phyloP scores from a whole-genome alignment of 2,329 filamentous ascomycete genomes.

The Macroventuria anomochaeta region DNA sequence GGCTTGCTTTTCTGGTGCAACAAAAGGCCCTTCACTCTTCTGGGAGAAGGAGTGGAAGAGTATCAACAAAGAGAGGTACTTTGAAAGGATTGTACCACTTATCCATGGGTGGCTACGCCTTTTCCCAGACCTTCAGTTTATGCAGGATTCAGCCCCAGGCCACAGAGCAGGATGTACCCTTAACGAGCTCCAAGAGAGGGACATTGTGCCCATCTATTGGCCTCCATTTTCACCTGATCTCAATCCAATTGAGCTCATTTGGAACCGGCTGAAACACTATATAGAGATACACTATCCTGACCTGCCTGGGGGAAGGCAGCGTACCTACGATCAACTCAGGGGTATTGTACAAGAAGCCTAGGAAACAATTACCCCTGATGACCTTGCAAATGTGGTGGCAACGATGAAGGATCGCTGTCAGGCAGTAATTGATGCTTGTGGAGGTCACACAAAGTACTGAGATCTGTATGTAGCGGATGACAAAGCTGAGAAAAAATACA shows the following conservation, averaged over 20 bases:
- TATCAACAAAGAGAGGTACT: slow-evolving; percentile 34
- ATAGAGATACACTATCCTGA: not conserved
- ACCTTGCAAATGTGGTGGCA: slow-evolving; percentile 1
- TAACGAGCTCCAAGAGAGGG: slow-evolving; percentile 1
- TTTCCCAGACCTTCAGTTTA: slow-evolving; percentile 8
- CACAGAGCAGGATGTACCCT: slow-evolving; percentile 1
- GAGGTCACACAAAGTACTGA: no score
- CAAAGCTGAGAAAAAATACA: no score
- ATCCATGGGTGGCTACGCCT: slow-evolving; percentile 7
- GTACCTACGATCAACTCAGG: not conserved
- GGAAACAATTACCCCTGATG: slow-evolving; percentile 3
- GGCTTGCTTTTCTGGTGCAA: slow-evolving; percentile 26
- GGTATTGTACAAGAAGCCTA: no score
- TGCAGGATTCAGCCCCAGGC: slow-evolving; percentile 15
- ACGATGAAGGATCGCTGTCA: slow-evolving; percentile 7
- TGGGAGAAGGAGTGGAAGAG: slow-evolving; percentile 43
- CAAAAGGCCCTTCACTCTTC: slow-evolving; percentile 36
- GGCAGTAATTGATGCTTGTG: slow-evolving; percentile 10
- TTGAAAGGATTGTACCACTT: not conserved
- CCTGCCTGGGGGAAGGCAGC: not conserved
- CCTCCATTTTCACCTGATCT: slow-evolving; percentile 11
- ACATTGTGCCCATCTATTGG: slow-evolving; percentile 10
- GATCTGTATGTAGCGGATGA: not conserved
- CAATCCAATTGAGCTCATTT: slow-evolving; percentile 17
- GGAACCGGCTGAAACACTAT: slow-evolving; percentile 5